Evolutionary conservation across 2,329 filamentous ascomycete species (phyloP), one percentile per base, ranked within the genome.

Genomic region (Penicillium sp.): DNA sequence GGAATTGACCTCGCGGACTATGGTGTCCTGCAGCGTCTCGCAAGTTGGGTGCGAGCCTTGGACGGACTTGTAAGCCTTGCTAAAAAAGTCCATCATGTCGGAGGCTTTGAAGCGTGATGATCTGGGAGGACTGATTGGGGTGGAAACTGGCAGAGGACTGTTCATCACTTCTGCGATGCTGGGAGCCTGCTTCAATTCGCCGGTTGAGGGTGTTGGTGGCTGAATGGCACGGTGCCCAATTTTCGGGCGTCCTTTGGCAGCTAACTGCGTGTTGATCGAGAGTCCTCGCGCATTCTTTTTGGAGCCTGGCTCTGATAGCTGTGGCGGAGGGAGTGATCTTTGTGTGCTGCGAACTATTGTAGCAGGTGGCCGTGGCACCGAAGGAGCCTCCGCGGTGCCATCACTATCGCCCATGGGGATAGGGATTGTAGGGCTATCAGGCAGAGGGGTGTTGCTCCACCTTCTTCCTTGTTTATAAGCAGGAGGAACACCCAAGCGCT

Each of bases 131-230:
- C 64, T 56, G 4, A 49, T 64, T 48, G 10, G 62, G 55, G 27
- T 68, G 1, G 72, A 64, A 23, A 66, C 61, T 8, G 71, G 70
- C n/a, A 76, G 44, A 33, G 75, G 75, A 29, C 70, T 77, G 53
- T 75, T 74, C 67, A 78, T 75, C 25, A 78, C 69, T 57, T 77
- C 74, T 53, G 74, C 74, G 58, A 78, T 76, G 53, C 69, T 78
- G 17, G 72, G 67, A 47, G 69, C 68, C 36, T 65, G 66, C 41
- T 67, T 70, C 49, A 57, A 45, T 21, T 65, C 60, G 21, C 56
- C 47, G 12, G 49, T 65, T n/a, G 62, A 71, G 1, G 73, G 73
- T 3, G 70, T 75, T 33, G 73, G 71, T 27, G 74, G 74, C 55
- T 73, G 72, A 25, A 75, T 73, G 17, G 71, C 72, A 19, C 68